Evolutionary conservation across 345 rosid genomes (phyloP), one percentile per base, ranked within the genome.

Genomic region (Eucalyptus regnans): DNA sequence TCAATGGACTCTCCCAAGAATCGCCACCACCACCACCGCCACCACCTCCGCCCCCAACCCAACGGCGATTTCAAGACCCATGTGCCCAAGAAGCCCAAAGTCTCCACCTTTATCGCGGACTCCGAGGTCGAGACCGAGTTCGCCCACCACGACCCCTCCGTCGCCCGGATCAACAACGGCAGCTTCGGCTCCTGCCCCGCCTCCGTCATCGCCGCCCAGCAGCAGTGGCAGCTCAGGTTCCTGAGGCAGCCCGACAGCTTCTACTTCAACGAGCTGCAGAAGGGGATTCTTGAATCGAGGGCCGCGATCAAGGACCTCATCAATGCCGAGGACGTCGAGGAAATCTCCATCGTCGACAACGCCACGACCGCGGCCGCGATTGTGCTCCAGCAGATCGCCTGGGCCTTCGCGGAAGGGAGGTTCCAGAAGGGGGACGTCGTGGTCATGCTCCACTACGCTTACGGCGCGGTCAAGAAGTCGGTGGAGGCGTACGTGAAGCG

Each of bases 351-450:
- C 87, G 98, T 97, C n/a, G 99, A 97, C 86, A 97, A 96, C 93
- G 99, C 97, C 50, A 96, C 99, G 86, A 96, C 99, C 20, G 99
- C 99, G 10, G 99, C 94, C 1, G 96, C 99, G 5, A 96, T 97
- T 71, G 97, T 97, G 41, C 91, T 96, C 49, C 98, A 96, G 89
- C 92, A 94, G 89, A 88, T 92, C 46, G 96, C 98, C 10, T 93
- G 99, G 97, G 92, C 92, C 12, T 97, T 97, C 62, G 88, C 93
- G 12, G 97, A 94, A 48, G 99, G 99, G 7, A 91, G 90, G 88
- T 96, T 92, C 90, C 48, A 90, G 8, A 92, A 90, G 89, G 99
- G 98, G 16, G 99, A 97, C 89, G 97, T 91, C 18, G 97, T 91
- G 58, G 94, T 97, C 22, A 95, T 96, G 96, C 98, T 96, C 86